Evolutionary conservation across 176 grass and related monocot species (phyloP), one percentile per base, ranked within the genome.

Genomic region (Zizania latifolia): DNA sequence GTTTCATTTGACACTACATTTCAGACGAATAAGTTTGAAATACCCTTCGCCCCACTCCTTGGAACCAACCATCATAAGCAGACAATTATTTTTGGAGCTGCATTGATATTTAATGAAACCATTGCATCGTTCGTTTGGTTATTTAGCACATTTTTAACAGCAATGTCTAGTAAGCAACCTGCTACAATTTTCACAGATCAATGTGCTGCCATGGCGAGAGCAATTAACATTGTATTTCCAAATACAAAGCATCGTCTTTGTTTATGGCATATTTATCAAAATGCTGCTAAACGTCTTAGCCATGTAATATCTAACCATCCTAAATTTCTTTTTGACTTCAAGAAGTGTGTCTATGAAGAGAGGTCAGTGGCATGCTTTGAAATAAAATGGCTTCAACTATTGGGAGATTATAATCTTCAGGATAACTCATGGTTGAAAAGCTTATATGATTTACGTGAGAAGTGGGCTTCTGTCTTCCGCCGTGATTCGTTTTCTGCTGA

Each of bases 1-100:
- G 24, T 89, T 62, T 74, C 76, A 48, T 84, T 89, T 37, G 86
- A 89, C 23, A 84, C 86, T 24, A 77, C 63, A 21, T 89, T 84
- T 70, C 44, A 27, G 17, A 76, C 46, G 64, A 77, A 71, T 46
- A 69, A 38, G 44, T 62, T 66, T 43, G 71, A 53, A 38, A 69
- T 69, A 21, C 79, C 85, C 4, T 67, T 88, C 66, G 70, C 82
- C 17, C 81, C 81, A 28, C 68, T 88, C 36, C 53, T 84, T 43
- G 81, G 77, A 16, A 32, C 63, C 35, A 88, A 88, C 46, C 85
- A 88, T 67, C 79, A 88, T 48, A 78, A 71, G 45, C 79, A 88
- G 72, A 56, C 77, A 50, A 53, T 84, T 65, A 65, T 84, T 63
- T 76, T 84, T n/a, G 81, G 81, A 37, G 81, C 62, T 2, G 76